Base-by-base conservation (phyloP, 306 rosid species). In the Geum urbanum region DNA sequence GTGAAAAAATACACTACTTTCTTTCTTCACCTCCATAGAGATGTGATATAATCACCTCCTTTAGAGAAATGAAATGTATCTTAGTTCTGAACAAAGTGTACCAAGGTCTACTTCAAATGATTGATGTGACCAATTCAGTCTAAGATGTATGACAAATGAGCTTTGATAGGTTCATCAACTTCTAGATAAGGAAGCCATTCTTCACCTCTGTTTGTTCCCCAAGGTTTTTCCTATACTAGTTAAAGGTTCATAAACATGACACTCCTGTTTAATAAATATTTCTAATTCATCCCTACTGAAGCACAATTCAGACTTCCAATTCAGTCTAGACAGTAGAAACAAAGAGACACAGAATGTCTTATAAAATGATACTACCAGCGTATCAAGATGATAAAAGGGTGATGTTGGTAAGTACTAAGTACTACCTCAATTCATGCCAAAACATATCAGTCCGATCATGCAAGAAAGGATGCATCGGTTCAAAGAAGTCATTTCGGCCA, bases 371-470 rank as follows among this genome's bases (percentile, higher is more conserved):
- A 46, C 27, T 1, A 41, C 37, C 3, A 32, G 37, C 37, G 37
- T 32, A 32, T 32, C 37, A 32, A 3, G 37, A 2, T 32, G 37
- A 32, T 32, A 1, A 32, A 32, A 32, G 37, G 37, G 37, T 32
- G 3, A 32, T 2, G 37, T 32, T 32, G 37, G 37, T 32, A 32
- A 32, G 37, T 32, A 32, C 37, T 32, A 2, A 32, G 37, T 32
- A 32, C 37, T 32, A 32, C 37, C 90, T 83, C 37, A 32, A 32
- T 32, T 32, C 37, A 32, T 32, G 37, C 37, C 37, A 32, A 32
- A 32, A 32, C 37, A 32, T 32, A 32, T 32, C 37, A 32, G 37
- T 32, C 37, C 37, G 37, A 32, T 32, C 37, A 32, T 32, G 37
- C 37, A 32, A 3, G 37, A 32, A 32, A 32, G 37, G 37, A 32